Evolutionary conservation across 345 rosid species (phyloP), one percentile per base, ranked within the genome.

Genomic region (Sisymbrium altissimum): DNA sequence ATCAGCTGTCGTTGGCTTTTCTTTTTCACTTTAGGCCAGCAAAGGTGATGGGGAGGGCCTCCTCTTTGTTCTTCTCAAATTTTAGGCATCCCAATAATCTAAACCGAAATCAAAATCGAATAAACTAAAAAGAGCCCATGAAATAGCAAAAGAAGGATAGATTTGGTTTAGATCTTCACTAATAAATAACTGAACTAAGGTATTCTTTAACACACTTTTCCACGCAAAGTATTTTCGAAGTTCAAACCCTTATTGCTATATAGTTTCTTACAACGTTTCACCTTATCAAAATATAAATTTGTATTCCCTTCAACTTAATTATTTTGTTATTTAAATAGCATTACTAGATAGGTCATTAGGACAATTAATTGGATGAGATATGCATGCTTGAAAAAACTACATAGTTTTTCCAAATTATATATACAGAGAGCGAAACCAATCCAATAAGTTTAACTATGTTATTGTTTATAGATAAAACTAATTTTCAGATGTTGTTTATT

Each of bases 1-100:
- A 63, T 45, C 69, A 46, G 52, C 61, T 18, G 32, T 45, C 65
- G 65, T 76, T 68, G 66, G 71, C 75, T 76, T 76, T 63, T 70
- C 75, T 76, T 64, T 76, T 63, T 70, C 66, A 76, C 75, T 76
- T 76, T 76, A 70, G 46, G n/a, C 45, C 18, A 70, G 45, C 71
- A 76, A 70, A 76, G 80, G 58, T 76, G 54, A 70, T 70, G 80
- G 70, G 52, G 70, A 68, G 54, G 75, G 66, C 71, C 80, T 76
- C 54, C 41, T 56, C 66, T 70, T 76, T 46, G 64, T 46, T 55
- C 61, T 64, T 76, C 61, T 70, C 60, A 18, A 12, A 35, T 70
- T 54, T 70, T 27, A 63, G 40, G 80, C 45, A 45, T 56, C 53
- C 19, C 45, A 63, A 38, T 63, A 63, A 70, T 25, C 38, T 7